Conservation (phyloP, 139 green algal species). For the Coelastrella sp. region DNA sequence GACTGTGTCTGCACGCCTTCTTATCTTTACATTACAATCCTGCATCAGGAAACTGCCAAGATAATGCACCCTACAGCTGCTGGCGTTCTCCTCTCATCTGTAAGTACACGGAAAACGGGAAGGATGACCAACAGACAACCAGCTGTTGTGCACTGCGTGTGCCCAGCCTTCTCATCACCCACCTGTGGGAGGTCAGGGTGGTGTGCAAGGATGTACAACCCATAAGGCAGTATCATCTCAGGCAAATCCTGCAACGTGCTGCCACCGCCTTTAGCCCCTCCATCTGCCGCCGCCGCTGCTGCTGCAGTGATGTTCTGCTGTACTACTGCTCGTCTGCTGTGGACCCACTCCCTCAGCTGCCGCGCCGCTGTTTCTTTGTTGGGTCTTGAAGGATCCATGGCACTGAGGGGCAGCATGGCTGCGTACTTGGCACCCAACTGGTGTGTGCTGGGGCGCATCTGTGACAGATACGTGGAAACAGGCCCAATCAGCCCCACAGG, state of each 20-base stretch:
- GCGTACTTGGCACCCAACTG: conserved; percentile 75
- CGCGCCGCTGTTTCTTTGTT: conserved; percentile 56
- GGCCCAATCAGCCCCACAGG: background rate
- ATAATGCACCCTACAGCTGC: too few relatives aligned
- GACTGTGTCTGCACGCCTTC: too few relatives aligned
- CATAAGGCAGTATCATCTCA: conserved; percentile 85
- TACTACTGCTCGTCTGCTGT: conserved; percentile 31
- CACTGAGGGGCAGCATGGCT: conserved; percentile 74
- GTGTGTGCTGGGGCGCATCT: conserved; percentile 36
- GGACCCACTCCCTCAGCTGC: conserved; percentile 56
- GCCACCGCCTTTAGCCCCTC: conserved; percentile 38
- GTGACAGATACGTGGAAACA: background rate
- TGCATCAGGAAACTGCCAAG: too few relatives aligned
- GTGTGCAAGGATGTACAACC: conserved; percentile 85
- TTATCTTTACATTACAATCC: too few relatives aligned
- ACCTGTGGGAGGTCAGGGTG: conserved; percentile 88
- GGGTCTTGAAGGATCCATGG: conserved; percentile 59
- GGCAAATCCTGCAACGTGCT: conserved; percentile 75
- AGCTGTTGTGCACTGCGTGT: background rate
- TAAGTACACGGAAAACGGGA: too few relatives aligned
- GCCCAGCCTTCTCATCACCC: background rate
- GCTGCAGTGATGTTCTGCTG: conserved; percentile 38
- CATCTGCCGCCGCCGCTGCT: conserved; percentile 37
- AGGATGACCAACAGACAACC: too few relatives aligned
- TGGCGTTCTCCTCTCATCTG: too few relatives aligned